Percentiles rank a stretch among this genome's conserved stretches.
These are phyloP conservation scores for Talaromyces liani DNA, from an alignment of 495 filamentous ascomycete species.

Conservation along the genomic window DNA sequence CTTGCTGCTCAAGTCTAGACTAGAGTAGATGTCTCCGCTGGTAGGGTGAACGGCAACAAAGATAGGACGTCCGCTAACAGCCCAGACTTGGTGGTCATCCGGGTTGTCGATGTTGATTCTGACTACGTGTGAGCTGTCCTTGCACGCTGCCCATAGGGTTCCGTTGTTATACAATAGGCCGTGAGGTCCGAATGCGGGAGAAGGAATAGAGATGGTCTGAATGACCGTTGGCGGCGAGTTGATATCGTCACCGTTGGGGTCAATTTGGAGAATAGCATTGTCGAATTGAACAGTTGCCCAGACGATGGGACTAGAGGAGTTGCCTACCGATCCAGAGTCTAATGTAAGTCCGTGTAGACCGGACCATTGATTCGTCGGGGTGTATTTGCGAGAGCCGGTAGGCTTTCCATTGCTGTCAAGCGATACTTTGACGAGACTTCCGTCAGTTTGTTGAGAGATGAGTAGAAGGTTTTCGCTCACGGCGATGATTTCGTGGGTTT, in stretches of 20 bases:
- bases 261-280: background rate
- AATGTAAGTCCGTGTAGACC: background rate
- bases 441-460: background rate
- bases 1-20: background rate
- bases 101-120: background rate
- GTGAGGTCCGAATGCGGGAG: background rate
- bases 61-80: background rate
- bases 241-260: background rate
- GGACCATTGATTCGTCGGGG: background rate
- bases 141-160: background rate
- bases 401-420: background rate
- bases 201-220: background rate
- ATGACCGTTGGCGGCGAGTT: background rate
- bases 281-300: background rate
- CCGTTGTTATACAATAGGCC: background rate
- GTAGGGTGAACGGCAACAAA: background rate
- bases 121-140: slow-evolving; percentile 1
- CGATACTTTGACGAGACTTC: background rate
- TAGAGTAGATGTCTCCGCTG: background rate
- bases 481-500: background rate
- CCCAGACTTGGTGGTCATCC: background rate
- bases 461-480: background rate
- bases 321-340: background rate
- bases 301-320: background rate
- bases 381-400: background rate